Evolutionary conservation across 2,329 filamentous ascomycete species (phyloP), one percentile per base, ranked within the genome.

Genomic region (Sporothrix sp.): DNA sequence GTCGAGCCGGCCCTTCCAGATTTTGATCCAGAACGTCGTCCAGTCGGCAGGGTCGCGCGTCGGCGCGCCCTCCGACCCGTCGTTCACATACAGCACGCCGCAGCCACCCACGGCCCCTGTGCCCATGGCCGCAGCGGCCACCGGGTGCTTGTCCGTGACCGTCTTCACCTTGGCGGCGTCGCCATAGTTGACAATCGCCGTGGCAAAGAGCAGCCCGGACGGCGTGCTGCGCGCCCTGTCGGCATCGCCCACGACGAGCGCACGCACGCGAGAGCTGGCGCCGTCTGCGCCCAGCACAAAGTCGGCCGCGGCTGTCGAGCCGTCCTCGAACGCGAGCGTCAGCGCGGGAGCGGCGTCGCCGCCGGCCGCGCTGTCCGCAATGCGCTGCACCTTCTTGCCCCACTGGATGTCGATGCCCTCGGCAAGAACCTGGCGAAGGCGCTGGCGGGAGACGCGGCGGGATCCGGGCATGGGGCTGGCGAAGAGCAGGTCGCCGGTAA

Each of bases 401-500:
- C 65, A 67, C 18, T 53, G 53, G 7, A 70, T 57, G 21, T 66
- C 62, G 7, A 69, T 40, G 0, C 60, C 62, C 38, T 59, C 60
- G 0, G 61, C 55, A 6, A 70, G 57, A 2, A 68, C 54, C 2
- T 51, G 48, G 10, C 66, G 63, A 42, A 69, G 48, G n/a, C 60
- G 57, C 48, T 60, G 60, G 4, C 66, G 61, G 30, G 62, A 64
- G 2, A 69, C 57, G n/a, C 66, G 64, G 36, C 66, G 56, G 1
- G 62, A 58, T 3, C 62, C 64, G 7, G 65, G 62, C 28, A 63
- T 61, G 5, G 58, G 57, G 48, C 60, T 66, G 35, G 50, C 57
- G 57, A 69, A 66, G 5, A 70, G 57, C 8, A 65, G 42, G 21
- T 65, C 59, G 38, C 67, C 67, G 2, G 65, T 69, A 13, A 62